These are phyloP conservation scores for Chernovozyma aurita DNA, from an alignment of 1,139 yeast genomes.

Conservation along the genomic window DNA sequence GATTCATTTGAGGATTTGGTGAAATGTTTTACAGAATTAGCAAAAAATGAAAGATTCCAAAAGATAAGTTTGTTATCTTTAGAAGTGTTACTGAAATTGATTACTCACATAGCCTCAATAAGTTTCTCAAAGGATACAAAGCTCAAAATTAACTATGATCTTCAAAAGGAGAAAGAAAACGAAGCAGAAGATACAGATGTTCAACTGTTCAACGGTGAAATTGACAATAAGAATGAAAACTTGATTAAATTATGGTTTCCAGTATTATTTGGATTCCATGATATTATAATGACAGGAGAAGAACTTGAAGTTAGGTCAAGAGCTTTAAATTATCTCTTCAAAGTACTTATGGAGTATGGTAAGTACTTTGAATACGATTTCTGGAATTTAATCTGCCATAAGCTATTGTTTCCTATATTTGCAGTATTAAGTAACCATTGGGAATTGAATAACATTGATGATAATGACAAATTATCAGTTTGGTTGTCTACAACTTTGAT, in stretches of 20 bases:
- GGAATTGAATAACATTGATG: constrained; percentile 62
- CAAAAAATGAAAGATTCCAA: constrained; percentile 82
- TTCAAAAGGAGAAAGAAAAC: constrained; percentile 4
- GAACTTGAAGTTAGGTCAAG: constrained; percentile 92
- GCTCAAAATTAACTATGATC: constrained; percentile 1
- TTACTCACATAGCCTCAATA: constrained; percentile 51
- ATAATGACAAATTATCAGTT: constrained; percentile 76
- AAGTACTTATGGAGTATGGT: constrained; percentile 75
- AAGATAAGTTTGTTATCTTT: constrained; percentile 76
- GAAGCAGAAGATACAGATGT: constrained; percentile 6
- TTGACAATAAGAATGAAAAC: constrained; percentile 27
- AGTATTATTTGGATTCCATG: constrained; percentile 76
- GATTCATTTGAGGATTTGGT: constrained; percentile 75
- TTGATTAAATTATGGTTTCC: constrained; percentile 69
- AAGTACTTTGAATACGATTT: constrained; percentile 64
- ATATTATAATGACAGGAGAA: constrained; percentile 87
- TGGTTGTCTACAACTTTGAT: constrained; percentile 96
- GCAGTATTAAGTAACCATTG: constrained; percentile 73
- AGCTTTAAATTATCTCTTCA: constrained; percentile 80
- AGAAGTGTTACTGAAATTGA: constrained; percentile 65
- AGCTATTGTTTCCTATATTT: constrained; percentile 86
- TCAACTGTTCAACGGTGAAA: no score
- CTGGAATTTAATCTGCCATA: constrained; percentile 79
- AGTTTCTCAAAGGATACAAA: constrained; percentile 18
- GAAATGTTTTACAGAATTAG: constrained; percentile 71